Percentiles rank a stretch among this genome's conserved stretches.
phyloP scores from a whole-genome alignment of 169 alveolate species.

The Plasmodium relictum region DNA sequence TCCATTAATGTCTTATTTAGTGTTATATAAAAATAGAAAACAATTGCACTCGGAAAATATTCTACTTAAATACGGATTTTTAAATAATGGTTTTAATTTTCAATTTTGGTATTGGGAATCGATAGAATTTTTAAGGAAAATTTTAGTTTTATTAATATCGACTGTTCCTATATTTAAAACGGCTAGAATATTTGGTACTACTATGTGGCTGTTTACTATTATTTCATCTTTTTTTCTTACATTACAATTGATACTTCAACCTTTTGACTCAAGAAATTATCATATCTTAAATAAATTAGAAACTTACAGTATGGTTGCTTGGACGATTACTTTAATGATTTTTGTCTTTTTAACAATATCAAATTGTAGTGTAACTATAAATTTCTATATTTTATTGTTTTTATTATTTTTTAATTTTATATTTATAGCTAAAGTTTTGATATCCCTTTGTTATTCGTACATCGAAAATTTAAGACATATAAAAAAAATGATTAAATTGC shows the following conservation, averaged over 20 bases:
- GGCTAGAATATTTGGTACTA: constrained; percentile 81
- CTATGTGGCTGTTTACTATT: constrained; percentile 87
- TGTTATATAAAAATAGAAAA: constrained; percentile 83
- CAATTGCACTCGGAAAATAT: constrained; percentile 84
- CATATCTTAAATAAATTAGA: constrained; percentile 86
- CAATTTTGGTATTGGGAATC: constrained; percentile 91
- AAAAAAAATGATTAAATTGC: constrained; percentile 73
- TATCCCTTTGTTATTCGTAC: constrained; percentile 77
- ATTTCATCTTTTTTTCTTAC: constrained; percentile 84
- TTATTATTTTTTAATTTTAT: constrained; percentile 76
- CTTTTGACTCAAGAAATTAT: constrained; percentile 88
- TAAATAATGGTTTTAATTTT: constrained; percentile 88
- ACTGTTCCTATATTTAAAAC: constrained; percentile 83
- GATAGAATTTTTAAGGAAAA: constrained; percentile 87
- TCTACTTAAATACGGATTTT: constrained; percentile 88
- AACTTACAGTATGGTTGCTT: constrained; percentile 87
- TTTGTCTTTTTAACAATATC: constrained; percentile 76
- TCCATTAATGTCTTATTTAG: constrained; percentile 86
- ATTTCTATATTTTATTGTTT: constrained; percentile 61
- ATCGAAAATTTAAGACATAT: constrained; percentile 78
- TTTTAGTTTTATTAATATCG: constrained; percentile 86
- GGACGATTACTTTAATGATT: constrained; percentile 86
- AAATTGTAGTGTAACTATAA: constrained; percentile 57
- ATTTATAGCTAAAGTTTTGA: constrained; percentile 73
- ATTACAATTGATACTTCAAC: constrained; percentile 85